Evolutionary conservation across 1,284 basidiomycete species (phyloP), one percentile per base, ranked within the genome.

Genomic region (Neonothopanus nambi): DNA sequence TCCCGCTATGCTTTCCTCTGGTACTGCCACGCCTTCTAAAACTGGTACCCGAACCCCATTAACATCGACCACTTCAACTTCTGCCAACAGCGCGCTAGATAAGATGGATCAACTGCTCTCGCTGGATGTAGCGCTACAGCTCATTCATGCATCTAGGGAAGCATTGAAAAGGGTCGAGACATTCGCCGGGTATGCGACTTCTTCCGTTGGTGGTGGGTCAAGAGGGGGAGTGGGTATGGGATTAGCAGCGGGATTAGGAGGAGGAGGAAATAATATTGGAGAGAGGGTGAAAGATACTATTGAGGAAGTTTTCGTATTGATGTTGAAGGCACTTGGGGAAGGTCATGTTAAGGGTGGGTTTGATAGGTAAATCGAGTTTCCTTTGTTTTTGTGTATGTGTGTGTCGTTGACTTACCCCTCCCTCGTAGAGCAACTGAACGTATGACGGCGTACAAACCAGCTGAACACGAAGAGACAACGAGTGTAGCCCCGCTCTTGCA

Each of bases 131-230:
- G 93, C 94, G 0, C 77, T 99, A 0, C 90, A 96, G 64, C 80
- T 98, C 26, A 96, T 99, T 54, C 94, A 98, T 60, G 87, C 91
- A 0, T 87, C 94, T 62, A 87, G 95, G 48, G 94, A 98, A 57
- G 83, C 88, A 0, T 78, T 97, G 45, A 98, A 98, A 70, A 84
- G 96, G 8, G 86, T 93, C 2, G 94, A 98, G 67, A 94, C 89
- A 2, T 99, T 97, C 67, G 76, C 80, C 0, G 81, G 81, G 5
- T 98, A 96, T 65, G 26, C 5, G 11, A 11, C 5, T 28, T 28
- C 26, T 11, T 28, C 11, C 26, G 5, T 11, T 28, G 26, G 26
- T 5, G 26, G 26, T 5, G 26, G 26, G 26, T 28, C 11, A 11
- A 11, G 26, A 28, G 26, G 5, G 5, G 26, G 26, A 28, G 26